Base-by-base conservation (phyloP, 305 asterid genomes). In the Fraxinus ornus region DNA sequence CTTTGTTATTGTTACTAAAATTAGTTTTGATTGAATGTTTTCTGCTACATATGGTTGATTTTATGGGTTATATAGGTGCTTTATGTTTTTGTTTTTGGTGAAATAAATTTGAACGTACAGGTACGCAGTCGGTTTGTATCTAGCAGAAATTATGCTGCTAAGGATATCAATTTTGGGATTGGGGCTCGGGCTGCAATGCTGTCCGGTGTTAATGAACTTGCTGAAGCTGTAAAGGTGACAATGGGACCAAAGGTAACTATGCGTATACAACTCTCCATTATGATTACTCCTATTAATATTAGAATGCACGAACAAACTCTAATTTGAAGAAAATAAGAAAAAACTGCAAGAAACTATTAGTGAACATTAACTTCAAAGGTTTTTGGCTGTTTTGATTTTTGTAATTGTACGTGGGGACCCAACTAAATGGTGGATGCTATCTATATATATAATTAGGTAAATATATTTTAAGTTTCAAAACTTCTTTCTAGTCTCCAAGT, bases 181-280 rank as follows among this genome's bases (percentile, higher is more conserved):
- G 90, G 89, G 68, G 97, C 97, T 77, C 91, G 98, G 72, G 90
- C 91, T 5, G 93, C 92, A 17, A 90, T 95, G 98, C 89, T 95
- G 15, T 91, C 90, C 19, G 98, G 98, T 82, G 97, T 95, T 83
- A 88, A 92, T 80, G 98, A 95, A 80, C 95, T 95, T 7, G 97
- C 98, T 1, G 98, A 93, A 78, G 98, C 98, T 77, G 98, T 95
- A n/a, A 95, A 95, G 88, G 98, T 92, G 82, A 95, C 98, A 19
- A 95, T 95, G 98, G 98, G 98, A 64, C 98, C 98, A 22, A 93
- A 93, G 98, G 98, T 95, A 85, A 81, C 62, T 73, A 0, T 7
- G 22, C 17, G 52, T 81, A 21, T 10, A 4, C 60, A 32, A 6
- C 1, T 32, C 24, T 71, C 41, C 21, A 2, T 71, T 30, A 7